These are phyloP conservation scores for Metschnikowia cerradonensis DNA, from an alignment of 805 yeast genomes.

Conservation along the genomic window DNA sequence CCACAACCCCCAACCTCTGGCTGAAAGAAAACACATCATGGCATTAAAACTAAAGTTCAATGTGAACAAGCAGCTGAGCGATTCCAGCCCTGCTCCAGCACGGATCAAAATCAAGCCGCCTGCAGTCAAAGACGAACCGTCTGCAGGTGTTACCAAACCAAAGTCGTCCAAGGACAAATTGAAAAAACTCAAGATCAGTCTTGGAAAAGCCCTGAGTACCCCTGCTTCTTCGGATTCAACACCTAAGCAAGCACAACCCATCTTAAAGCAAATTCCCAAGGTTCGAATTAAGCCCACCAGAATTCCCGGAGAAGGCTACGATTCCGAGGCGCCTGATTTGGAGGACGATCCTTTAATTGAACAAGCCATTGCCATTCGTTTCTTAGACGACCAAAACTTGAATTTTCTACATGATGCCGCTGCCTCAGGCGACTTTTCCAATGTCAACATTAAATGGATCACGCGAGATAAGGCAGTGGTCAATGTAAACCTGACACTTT, in stretches of 20 bases:
- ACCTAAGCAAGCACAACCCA: conserved; percentile 6
- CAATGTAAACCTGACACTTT: conserved; percentile 59
- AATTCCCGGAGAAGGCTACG: conserved; percentile 92
- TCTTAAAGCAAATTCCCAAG: conserved; percentile 32
- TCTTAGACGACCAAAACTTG: conserved; percentile 62
- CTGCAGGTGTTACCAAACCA: conserved; percentile 11
- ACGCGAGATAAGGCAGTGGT: conserved; percentile 78
- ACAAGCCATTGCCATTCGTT: conserved; percentile 76
- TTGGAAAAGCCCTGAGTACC: conserved; percentile 11
- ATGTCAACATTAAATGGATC: conserved; percentile 75
- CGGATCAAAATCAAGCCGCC: conserved; percentile 23
- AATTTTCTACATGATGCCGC: conserved; percentile 74
- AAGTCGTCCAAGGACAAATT: conserved; percentile 17
- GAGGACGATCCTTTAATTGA: conserved; percentile 94
- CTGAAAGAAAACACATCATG: conserved; percentile 8
- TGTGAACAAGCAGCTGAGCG: conserved; percentile 12
- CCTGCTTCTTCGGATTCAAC: conserved; percentile 4
- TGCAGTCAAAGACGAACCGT: conserved; percentile 7
- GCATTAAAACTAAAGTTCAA: conserved; percentile 20
- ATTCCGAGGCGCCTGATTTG: conserved; percentile 91
- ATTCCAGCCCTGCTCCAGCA: conserved; percentile 9
- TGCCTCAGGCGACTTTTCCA: conserved; percentile 70
- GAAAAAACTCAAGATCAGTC: conserved; percentile 25
- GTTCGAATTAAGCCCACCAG: conserved; percentile 57
- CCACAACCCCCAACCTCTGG: not conserved